Evolutionary conservation across 352 stramenopile genomes (phyloP).

Genomic region (Thraustotheca clavata): DNA sequence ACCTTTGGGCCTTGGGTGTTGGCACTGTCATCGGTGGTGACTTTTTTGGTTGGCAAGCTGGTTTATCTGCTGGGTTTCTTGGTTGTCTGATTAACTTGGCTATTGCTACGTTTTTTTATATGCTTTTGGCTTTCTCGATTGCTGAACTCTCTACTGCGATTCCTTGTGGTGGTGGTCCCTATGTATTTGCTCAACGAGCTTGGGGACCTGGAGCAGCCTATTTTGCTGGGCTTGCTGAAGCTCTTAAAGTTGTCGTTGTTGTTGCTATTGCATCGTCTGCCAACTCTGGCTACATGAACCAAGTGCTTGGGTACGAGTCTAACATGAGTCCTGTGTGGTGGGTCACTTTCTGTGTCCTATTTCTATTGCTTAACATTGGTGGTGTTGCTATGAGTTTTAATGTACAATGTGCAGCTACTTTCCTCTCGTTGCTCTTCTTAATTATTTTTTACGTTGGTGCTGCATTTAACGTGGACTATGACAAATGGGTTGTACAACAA

Average conservation of each 20-base stretch:
- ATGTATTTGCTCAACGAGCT: conserved; percentile 51
- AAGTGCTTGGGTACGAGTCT: conserved; percentile 33
- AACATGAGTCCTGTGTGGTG: conserved; percentile 46
- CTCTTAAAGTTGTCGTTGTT: conserved; percentile 55
- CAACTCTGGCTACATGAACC: conserved; percentile 45
- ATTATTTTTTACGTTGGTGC: conserved; percentile 61
- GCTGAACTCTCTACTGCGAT: conserved; percentile 50
- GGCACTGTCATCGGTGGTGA: conserved; percentile 52
- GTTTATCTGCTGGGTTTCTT: conserved; percentile 42
- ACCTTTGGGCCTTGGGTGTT: conserved; percentile 55
- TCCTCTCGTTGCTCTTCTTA: conserved; percentile 44
- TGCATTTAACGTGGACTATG: conserved; percentile 45
- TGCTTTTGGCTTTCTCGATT: conserved; percentile 56
- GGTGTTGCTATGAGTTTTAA: conserved; percentile 58
- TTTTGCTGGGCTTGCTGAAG: conserved; percentile 49
- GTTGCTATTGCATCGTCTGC: conserved; percentile 32
- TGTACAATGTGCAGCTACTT: conserved; percentile 45
- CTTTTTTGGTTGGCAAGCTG: conserved; percentile 55
- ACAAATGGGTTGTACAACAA: conserved; percentile 37
- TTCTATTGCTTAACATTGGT: conserved; percentile 48
- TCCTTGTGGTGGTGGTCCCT: conserved; percentile 39
- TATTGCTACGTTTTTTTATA: conserved; percentile 46
- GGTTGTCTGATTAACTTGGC: conserved; percentile 45
- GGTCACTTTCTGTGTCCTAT: conserved; percentile 49
- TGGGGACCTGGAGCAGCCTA: conserved; percentile 42